phyloP scores from a whole-genome alignment of 2,329 filamentous ascomycete genomes.

The Sclerotinia sclerotiorum region DNA sequence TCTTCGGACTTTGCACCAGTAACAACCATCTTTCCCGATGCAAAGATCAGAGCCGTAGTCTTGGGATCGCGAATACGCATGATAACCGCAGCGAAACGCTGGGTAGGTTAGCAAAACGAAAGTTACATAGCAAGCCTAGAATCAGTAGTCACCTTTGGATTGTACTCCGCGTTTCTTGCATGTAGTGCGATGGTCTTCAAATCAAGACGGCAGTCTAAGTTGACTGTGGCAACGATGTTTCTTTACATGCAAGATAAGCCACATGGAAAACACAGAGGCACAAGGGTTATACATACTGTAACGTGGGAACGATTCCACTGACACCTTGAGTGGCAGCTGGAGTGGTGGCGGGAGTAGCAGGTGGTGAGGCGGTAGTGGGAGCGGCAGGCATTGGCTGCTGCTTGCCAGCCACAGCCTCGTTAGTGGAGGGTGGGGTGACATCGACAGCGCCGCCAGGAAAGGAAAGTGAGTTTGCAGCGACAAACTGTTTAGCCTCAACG shows the following conservation, averaged over 20 bases:
- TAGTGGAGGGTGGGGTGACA: constrained; percentile 72
- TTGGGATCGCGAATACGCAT: constrained; percentile 99
- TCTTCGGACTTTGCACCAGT: constrained; percentile 98
- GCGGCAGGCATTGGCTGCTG: constrained; percentile 59
- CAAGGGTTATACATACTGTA: constrained; percentile 82
- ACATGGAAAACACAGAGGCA: constrained; percentile 42
- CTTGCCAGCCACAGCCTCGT: constrained; percentile 59
- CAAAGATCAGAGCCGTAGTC: constrained; percentile 97
- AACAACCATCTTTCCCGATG: constrained; percentile 98
- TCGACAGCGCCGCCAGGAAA: constrained; percentile 84
- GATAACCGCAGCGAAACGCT: constrained; percentile 98
- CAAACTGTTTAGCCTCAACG: constrained; percentile 93
- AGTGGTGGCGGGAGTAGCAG: constrained; percentile 87
- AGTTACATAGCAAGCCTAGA: constrained; percentile 47
- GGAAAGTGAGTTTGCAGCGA: constrained; percentile 85
- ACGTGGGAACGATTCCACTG: constrained; percentile 85
- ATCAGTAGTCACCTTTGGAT: constrained; percentile 76
- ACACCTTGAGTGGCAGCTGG: constrained; percentile 77
- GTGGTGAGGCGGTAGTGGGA: constrained; percentile 73
- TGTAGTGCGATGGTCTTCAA: constrained; percentile 98
- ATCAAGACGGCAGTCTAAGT: constrained; percentile 94
- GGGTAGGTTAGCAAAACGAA: constrained; percentile 44
- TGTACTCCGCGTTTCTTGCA: constrained; percentile 97
- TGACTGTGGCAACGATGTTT: constrained; percentile 99
- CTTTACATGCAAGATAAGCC: constrained; percentile 62